Evolutionary conservation across 1,284 basidiomycete genomes (phyloP), one percentile per base, ranked within the genome.

Genomic region (Malassezia nana): DNA sequence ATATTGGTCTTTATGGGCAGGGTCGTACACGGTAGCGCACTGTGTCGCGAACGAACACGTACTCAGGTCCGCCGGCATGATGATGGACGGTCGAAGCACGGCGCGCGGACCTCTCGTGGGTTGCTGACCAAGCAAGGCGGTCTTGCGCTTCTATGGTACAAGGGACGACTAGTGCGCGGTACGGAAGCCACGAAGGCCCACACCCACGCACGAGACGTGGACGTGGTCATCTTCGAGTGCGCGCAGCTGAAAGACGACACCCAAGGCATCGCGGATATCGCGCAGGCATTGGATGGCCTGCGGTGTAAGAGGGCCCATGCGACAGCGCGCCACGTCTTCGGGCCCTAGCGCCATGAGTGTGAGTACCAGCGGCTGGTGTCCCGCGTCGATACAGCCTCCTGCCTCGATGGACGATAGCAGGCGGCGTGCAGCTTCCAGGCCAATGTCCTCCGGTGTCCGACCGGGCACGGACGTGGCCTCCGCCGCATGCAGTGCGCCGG

Each of bases 321-420:
- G 79, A 76, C 87, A 89, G 59, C 85, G 82, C 0, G 89, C 87
- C 1, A 98, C 89, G 71, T 98, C 94, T 74, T 96, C 90, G 58
- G 89, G 91, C 6, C 92, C 90, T 8, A 96, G 78, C 1, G 88
- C 85, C 88, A 99, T 92, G 78, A 92, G 80, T 22, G 92, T 75
- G 24, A 95, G 77, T 0, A 89, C 84, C n/a, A 96, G 76, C 47
- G 81, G 82, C 75, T 99, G 94, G 74, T 94, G 89, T 57, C 84
- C 82, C 46, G 84, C 79, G 75, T 98, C 94, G 3, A 96, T 81
- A 68, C 92, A 96, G 1, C 94, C 92, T 0, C 89, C 87, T 39
- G 78, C 78, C 39, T 80, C 79, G 26, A 98, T 82, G 72, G 92
- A 88, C 13, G 80, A 76, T 29, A 99, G 78, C 28, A 99, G 79